Evolutionary conservation across 1,284 basidiomycete genomes (phyloP), one percentile per base, ranked within the genome.

Genomic region (Ceratobasidium sp.): DNA sequence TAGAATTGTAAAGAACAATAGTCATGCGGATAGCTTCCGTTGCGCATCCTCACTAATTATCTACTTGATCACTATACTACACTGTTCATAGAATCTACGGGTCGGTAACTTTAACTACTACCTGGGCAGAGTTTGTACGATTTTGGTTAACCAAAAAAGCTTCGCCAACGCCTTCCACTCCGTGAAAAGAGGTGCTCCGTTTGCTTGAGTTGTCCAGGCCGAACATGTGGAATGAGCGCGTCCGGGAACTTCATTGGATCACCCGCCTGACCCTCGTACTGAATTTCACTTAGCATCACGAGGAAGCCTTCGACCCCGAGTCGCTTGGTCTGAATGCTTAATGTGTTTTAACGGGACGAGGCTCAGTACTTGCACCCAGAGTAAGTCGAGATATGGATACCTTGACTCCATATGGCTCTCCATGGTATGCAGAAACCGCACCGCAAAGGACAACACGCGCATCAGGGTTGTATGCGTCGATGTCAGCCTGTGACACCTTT

Each of bases 231-330:
- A 14, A 65, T 47, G 22, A 71, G 22, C 4, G 51, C 69, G 15
- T 56, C 48, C 19, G 69, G 44, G 56, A 78, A 77, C 36, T 48
- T 59, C 47, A 76, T 64, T 14, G 56, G 62, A 45, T 74, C 56
- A 1, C 29, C 29, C 1, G 27, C n/a, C 6, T 54, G 50, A 24
- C 65, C 65, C 24, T 67, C 65, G 19, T 51, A 31, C 33, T 53
- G 50, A 9, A 57, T 53, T 65, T 80, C 78, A 53, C 78, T 69
- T 53, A 76, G 76, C 53, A 65, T 48, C 36, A 79, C 78, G 31
- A 80, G 75, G 76, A 79, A 80, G 8, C 79, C 79, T 47, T 73
- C 54, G 53, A 80, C 64, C 31, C 66, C 77, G 65, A 75, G 72
- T 19, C 75, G 73, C 57, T 75, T 78, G 65, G 67, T 60, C 31